Conservation (phyloP, 2,329 filamentous ascomycete genomes). For the Dryadomyces quercus-mongolicae region DNA sequence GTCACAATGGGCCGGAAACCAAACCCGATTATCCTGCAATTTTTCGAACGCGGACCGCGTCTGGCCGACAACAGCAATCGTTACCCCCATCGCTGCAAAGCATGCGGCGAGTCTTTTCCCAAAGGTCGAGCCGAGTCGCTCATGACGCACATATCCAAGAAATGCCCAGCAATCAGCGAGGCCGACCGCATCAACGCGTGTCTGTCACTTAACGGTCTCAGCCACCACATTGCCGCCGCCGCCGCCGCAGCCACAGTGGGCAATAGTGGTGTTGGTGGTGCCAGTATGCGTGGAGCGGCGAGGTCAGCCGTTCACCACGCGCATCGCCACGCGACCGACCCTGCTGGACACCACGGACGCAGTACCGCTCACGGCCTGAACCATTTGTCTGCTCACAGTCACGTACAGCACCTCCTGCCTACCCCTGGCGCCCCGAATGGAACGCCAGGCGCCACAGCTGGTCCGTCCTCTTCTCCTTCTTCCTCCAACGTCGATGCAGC, state of each 20-base stretch:
- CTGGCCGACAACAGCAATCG: conserved; percentile 82
- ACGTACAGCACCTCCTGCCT: conserved; percentile 10
- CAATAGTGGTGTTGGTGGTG: not conserved
- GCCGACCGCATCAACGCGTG: conserved; percentile 65
- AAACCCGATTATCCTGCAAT: conserved; percentile 74
- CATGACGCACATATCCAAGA: conserved; percentile 71
- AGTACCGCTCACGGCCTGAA: not conserved
- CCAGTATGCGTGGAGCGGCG: too few relatives aligned
- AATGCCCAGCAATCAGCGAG: conserved; percentile 68
- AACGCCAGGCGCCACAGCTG: conserved; percentile 11
- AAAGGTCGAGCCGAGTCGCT: conserved; percentile 81
- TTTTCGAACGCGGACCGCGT: conserved; percentile 79
- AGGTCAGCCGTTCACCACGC: not conserved
- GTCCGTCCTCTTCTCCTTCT: conserved; percentile 1
- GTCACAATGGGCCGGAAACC: conserved; percentile 66
- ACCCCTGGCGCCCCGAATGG: conserved; percentile 4
- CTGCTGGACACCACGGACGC: not conserved
- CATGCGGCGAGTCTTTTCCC: conserved; percentile 78
- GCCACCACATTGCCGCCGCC: conserved; percentile 17
- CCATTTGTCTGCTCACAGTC: conserved; percentile 2
- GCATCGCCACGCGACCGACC: not conserved
- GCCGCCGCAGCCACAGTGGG: conserved; percentile 21
- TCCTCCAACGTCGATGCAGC: conserved; percentile 23
- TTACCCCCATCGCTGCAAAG: conserved; percentile 83
- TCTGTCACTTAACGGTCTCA: conserved; percentile 59